phyloP scores from a whole-genome alignment of 352 stramenopile genomes.

The Phytophthora constricta region DNA sequence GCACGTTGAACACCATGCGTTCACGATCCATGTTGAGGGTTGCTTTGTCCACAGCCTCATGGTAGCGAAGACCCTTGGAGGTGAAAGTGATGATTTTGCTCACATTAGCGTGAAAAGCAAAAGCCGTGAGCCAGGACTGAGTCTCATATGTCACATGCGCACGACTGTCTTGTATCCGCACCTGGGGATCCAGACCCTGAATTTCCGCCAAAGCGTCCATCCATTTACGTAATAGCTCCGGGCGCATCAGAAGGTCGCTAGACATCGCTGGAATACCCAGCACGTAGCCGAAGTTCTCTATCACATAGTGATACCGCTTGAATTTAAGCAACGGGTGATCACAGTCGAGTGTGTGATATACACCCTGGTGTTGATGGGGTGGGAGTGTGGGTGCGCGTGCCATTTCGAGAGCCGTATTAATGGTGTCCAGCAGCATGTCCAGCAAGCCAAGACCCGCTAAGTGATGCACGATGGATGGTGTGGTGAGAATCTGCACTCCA shows the following conservation, averaged over 20 bases:
- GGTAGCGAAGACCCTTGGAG: slow-evolving; percentile 67
- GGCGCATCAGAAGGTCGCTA: slow-evolving; percentile 58
- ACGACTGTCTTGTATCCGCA: slow-evolving; percentile 76
- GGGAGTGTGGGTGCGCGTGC: slow-evolving; percentile 47
- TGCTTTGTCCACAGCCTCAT: slow-evolving; percentile 44
- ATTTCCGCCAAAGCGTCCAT: slow-evolving; percentile 73
- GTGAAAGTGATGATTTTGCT: slow-evolving; percentile 70
- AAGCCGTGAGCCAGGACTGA: slow-evolving; percentile 93
- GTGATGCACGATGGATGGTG: slow-evolving; percentile 85
- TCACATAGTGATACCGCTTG: slow-evolving; percentile 91
- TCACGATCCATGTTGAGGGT: slow-evolving; percentile 46
- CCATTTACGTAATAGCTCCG: slow-evolving; percentile 74
- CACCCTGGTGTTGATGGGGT: slow-evolving; percentile 28
- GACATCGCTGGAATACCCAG: slow-evolving; percentile 90
- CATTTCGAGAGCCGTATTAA: slow-evolving; percentile 78
- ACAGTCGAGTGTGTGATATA: slow-evolving; percentile 83
- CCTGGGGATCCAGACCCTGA: slow-evolving; percentile 81
- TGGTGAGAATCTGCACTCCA: slow-evolving; percentile 95
- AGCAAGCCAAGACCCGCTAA: slow-evolving; percentile 67
- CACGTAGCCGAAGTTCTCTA: slow-evolving; percentile 96
- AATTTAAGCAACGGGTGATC: slow-evolving; percentile 92
- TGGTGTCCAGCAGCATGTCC: slow-evolving; percentile 80
- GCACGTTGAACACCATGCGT: slow-evolving; percentile 73
- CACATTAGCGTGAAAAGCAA: slow-evolving; percentile 87
- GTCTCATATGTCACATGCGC: slow-evolving; percentile 96